Base-by-base conservation (phyloP, 73 alveolate genomes). In the Paramecium sonneborni region DNA sequence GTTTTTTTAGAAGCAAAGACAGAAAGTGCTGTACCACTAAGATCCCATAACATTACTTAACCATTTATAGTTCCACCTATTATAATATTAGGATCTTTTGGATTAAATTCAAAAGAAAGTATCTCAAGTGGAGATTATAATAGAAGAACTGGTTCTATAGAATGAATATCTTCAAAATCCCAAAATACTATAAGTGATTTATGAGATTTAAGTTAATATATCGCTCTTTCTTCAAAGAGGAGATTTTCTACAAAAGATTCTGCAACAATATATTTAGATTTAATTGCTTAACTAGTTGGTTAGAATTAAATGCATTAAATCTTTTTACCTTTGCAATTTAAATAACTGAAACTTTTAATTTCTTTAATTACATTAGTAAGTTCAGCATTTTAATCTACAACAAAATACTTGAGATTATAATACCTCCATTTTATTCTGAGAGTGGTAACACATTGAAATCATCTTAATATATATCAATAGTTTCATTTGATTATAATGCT, bases 401-500 rank as follows among this genome's bases (percentile, higher is more conserved):
- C 32, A 11, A 14, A 21, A 92, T 26, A 21, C 39, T 2, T 6
- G 34, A 38, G 20, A 48, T 44, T 28, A 88, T 70, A 9, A 85
- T 93, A 37, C 88, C 94, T 30, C 92, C 93, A 15, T 93, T 94
- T 62, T 93, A 95, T 62, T 95, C 95, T 37, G 95, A 96, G 12
- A 88, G 86, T 30, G 94, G 98, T 28, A 96, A 95, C 57, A 95
- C 94, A 44, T 97, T 98, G 92, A 98, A 98, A 91, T 98, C 99
- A 62, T 98, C 98, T 85, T 96, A 95, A 93, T 97, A 98, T 67
- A 98, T 97, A 94, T 98, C 97, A 58, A 98, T 97, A n/a, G 99
- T 92, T 93, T 98, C 99, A 91, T 98, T 98, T 57, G 99, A 95
- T 93, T 98, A 97, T 21, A 98, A 92, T 30, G 99, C 99, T 91